A percentile compares a stretch with the other conserved stretches of the same genome.
Evolutionary conservation across 495 filamentous ascomycete species (phyloP).

Genomic region (Gamarada debralockiae): DNA sequence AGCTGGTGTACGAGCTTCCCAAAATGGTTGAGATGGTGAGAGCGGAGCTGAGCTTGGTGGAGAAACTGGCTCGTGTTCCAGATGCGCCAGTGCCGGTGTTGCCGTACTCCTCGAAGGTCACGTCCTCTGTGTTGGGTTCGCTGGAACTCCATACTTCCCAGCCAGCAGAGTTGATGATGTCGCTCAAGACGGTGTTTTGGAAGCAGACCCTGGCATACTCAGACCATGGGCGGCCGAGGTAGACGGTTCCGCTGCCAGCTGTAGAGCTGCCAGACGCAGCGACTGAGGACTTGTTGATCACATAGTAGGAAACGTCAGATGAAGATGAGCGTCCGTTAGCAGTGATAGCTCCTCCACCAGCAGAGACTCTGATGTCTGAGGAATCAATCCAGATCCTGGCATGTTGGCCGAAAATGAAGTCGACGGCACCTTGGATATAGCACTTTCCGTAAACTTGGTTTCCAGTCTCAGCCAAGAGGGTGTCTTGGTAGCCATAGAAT

Average conservation of each 20-base stretch:
- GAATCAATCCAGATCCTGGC: slow-evolving; percentile 59
- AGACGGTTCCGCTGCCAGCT: slow-evolving; percentile 46
- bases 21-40: slow-evolving; percentile 46
- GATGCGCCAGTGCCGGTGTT: slow-evolving; percentile 55
- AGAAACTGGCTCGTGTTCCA: slow-evolving; percentile 56
- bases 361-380: slow-evolving; percentile 51
- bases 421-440: slow-evolving; percentile 45
- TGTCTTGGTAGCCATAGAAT: slow-evolving; percentile 49
- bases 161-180: slow-evolving; percentile 56
- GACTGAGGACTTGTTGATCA: slow-evolving; percentile 55
- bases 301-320: slow-evolving; percentile 51
- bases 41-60: slow-evolving; percentile 39
- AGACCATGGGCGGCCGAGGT: slow-evolving; percentile 65
- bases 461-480: slow-evolving; percentile 42
- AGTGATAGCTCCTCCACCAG: slow-evolving; percentile 50
- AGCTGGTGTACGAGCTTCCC: slow-evolving; percentile 41
- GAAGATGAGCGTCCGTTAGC: slow-evolving; percentile 54
- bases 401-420: slow-evolving; percentile 56
- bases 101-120: slow-evolving; percentile 54
- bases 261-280: slow-evolving; percentile 11
- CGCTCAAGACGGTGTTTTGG: slow-evolving; percentile 51
- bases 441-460: slow-evolving; percentile 42
- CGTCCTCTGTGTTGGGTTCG: slow-evolving; percentile 44
- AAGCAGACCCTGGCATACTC: slow-evolving; percentile 58
- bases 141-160: slow-evolving; percentile 56